phyloP scores from a whole-genome alignment of 805 yeast species.

The Saturnispora serradocipensis region DNA sequence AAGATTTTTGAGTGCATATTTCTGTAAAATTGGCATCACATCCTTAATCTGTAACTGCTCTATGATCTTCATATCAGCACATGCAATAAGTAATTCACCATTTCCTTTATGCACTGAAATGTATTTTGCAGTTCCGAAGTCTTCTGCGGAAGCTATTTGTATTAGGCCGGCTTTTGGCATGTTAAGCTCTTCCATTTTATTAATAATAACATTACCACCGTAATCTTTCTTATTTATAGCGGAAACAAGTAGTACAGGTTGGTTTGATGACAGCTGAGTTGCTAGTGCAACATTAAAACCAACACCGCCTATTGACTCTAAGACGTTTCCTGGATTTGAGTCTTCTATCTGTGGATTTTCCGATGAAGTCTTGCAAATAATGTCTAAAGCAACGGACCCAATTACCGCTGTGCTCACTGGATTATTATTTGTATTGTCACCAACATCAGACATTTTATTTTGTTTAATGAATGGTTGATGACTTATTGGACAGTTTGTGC shows the following conservation, averaged over 20 bases:
- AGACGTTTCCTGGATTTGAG: slow-evolving; percentile 59
- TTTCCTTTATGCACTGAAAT: slow-evolving; percentile 50
- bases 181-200: slow-evolving; percentile 21
- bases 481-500: not conserved
- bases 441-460: not conserved
- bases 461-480: not conserved
- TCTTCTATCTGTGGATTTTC: slow-evolving; percentile 34
- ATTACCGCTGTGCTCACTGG: slow-evolving; percentile 35
- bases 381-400: slow-evolving; percentile 74
- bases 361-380: slow-evolving; percentile 40
- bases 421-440: not conserved
- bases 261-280: slow-evolving; percentile 14
- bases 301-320: slow-evolving; percentile 67
- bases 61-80: slow-evolving; percentile 76
- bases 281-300: slow-evolving; percentile 76
- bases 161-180: slow-evolving; percentile 35
- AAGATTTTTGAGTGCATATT: slow-evolving; percentile 38
- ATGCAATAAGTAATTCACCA: slow-evolving; percentile 65
- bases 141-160: slow-evolving; percentile 6
- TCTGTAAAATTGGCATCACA: slow-evolving; percentile 32
- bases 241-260: slow-evolving; percentile 37
- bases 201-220: slow-evolving; percentile 36
- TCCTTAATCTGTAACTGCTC: slow-evolving; percentile 39
- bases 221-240: slow-evolving; percentile 48
- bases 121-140: slow-evolving; percentile 55